Evolutionary conservation across 176 grass and related monocot species (phyloP), one percentile per base, ranked within the genome.

Genomic region (Canna indica): DNA sequence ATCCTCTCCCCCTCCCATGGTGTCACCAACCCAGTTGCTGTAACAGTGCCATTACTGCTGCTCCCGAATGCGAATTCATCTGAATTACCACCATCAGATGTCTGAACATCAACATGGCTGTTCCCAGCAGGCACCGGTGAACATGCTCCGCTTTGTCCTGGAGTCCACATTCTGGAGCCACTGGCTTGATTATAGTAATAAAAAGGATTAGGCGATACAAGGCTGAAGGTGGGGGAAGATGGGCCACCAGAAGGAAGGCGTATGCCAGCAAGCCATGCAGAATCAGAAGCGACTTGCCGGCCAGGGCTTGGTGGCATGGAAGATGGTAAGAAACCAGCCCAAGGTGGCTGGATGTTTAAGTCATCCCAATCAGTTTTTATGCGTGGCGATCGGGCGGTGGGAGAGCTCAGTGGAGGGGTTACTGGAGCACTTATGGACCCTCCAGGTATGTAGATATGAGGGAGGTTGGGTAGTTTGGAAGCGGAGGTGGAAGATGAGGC

Each of bases 361-460:
- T 59, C 65, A 69, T 77, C 50, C 75, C 75, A 77, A 69, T 59
- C 64, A 7, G 7, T 77, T 12, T 69, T 77, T 24, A 46, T 32
- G 64, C 50, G 48, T n/a, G 64, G 27, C 1, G 64, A 57, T 13
- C 36, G 34, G 0, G 36, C 34, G 41, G 75, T 59, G 1, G 75
- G 75, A 10, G 75, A 77, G 65, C 75, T 77, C 17, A 77, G 65
- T 7, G 75, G 75, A 77, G 75, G 75, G 36, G 75, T 77, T 69
- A 77, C 75, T 2, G 75, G 75, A 32, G 75, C 75, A 44, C 75
- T 77, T 41, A 77, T 60, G 75, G 75, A 77, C 1, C 75, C 75
- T 20, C 75, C 50, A 32, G 69, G 75, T 7, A 69, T 69, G 75
- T 58, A 59, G 16, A 69, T 34, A 69, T 77, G 65, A 0, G 63